phyloP scores from a whole-genome alignment of 768 basidiomycete genomes.

The Leccinum obscurum region DNA sequence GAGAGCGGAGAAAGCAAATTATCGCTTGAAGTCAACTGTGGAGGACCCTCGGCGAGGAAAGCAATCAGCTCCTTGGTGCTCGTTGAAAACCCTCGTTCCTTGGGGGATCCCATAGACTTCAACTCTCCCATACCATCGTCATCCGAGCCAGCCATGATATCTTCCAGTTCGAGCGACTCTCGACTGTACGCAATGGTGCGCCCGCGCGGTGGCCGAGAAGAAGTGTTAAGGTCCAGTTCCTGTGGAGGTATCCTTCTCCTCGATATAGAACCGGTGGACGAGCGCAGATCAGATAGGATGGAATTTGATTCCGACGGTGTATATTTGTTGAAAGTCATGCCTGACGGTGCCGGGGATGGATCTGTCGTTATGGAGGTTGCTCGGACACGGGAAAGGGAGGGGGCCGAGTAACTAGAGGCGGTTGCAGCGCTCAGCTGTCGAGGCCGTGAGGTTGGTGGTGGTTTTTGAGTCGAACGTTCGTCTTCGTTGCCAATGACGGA shows the following conservation, averaged over 20 bases:
- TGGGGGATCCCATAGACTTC: constrained; percentile 41
- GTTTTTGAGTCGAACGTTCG: constrained; percentile 29
- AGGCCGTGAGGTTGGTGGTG: constrained; percentile 39
- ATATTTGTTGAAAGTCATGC: constrained; percentile 26
- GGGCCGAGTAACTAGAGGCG: constrained; percentile 33
- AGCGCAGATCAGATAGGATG: constrained; percentile 28
- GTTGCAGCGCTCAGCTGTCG: constrained; percentile 50
- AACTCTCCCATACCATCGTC: constrained; percentile 46
- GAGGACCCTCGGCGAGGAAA: constrained; percentile 59
- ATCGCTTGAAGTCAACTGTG: constrained; percentile 41
- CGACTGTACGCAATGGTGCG: constrained; percentile 54
- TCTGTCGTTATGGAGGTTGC: constrained; percentile 38
- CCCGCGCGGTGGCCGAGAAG: constrained; percentile 31
- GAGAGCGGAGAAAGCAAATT: constrained; percentile 42
- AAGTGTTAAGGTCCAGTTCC: constrained; percentile 29
- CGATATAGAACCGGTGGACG: constrained; percentile 22
- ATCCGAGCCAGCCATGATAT: constrained; percentile 69
- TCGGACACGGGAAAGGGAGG: constrained; percentile 28
- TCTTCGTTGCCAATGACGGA: constrained; percentile 69
- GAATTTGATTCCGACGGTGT: constrained; percentile 32
- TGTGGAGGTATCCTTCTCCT: constrained; percentile 29
- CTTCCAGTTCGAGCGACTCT: constrained; percentile 75
- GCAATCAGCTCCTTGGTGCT: constrained; percentile 52
- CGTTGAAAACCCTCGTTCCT: constrained; percentile 40
- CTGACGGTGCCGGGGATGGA: constrained; percentile 15